These are phyloP conservation scores for Leishmania arabica DNA, from an alignment of 208 protist species.

Conservation along the genomic window DNA sequence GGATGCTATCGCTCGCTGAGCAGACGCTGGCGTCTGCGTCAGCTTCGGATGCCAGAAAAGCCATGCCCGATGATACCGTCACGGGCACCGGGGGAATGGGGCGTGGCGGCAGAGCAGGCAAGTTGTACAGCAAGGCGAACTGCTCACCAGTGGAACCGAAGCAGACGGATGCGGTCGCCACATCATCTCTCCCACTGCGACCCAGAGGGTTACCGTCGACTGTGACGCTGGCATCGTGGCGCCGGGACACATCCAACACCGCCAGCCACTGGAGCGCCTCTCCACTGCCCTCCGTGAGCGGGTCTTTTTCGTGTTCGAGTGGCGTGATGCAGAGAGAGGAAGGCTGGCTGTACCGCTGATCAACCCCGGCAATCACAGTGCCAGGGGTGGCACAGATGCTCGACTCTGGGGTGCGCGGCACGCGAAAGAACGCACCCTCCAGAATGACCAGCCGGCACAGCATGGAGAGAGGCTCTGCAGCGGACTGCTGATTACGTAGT, in stretches of 20 bases:
- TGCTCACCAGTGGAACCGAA: slow-evolving; percentile 54
- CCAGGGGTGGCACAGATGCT: slow-evolving; percentile 22
- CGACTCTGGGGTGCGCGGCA: slow-evolving; percentile 14
- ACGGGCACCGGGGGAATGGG: not conserved
- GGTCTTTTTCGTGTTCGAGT: not conserved
- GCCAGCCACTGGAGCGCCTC: slow-evolving; percentile 18
- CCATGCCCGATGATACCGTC: not conserved
- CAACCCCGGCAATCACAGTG: slow-evolving; percentile 54
- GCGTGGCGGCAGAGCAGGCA: slow-evolving; percentile 28
- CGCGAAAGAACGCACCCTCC: slow-evolving; percentile 25
- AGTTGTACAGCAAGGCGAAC: slow-evolving; percentile 53
- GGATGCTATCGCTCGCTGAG: not conserved
- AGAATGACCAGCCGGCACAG: slow-evolving; percentile 40
- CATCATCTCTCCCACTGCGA: not conserved
- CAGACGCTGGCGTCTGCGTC: not conserved
- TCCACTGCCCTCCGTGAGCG: not conserved
- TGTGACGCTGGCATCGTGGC: not conserved
- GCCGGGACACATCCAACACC: slow-evolving; percentile 24
- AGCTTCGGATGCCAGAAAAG: slow-evolving; percentile 1
- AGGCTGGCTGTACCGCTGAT: slow-evolving; percentile 38
- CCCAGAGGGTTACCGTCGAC: not conserved
- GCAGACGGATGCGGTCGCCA: slow-evolving; percentile 10
- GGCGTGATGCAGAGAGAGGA: slow-evolving; percentile 15
- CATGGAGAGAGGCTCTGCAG: not conserved
- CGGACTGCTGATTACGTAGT: not conserved